These are phyloP conservation scores for Nakazawaea holstii DNA, from an alignment of 805 yeast species.

Conservation along the genomic window DNA sequence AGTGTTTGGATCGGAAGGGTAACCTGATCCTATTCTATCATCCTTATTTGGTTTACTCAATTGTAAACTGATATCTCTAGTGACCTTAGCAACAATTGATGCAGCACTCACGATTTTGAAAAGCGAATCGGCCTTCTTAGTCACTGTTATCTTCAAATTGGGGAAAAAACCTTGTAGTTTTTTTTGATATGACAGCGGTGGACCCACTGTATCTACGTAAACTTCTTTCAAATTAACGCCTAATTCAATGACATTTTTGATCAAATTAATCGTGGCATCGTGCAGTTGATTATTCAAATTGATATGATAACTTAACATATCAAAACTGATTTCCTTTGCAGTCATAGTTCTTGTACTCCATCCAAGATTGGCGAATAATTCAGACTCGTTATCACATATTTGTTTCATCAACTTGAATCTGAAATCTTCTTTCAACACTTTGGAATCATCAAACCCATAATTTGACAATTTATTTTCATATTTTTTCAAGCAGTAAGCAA, in stretches of 20 bases:
- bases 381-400: slow-evolving; percentile 43
- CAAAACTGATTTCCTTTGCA: slow-evolving; percentile 80
- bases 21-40: slow-evolving; percentile 77
- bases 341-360: slow-evolving; percentile 86
- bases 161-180: slow-evolving; percentile 74
- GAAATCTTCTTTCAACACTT: slow-evolving; percentile 68
- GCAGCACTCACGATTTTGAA: slow-evolving; percentile 94
- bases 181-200: slow-evolving; percentile 77
- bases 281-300: slow-evolving; percentile 96
- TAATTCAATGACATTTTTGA: slow-evolving; percentile 53
- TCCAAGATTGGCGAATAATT: slow-evolving; percentile 59
- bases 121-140: slow-evolving; percentile 91
- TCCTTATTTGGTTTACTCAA: slow-evolving; percentile 27
- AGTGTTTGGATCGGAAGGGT: slow-evolving; percentile 91
- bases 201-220: slow-evolving; percentile 95
- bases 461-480: slow-evolving; percentile 45
- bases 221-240: slow-evolving; percentile 67
- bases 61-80: slow-evolving; percentile 66
- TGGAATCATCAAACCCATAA: slow-evolving; percentile 91
- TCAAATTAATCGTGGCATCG: slow-evolving; percentile 81
- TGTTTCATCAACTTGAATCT: slow-evolving; percentile 57
- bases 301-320: slow-evolving; percentile 63
- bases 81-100: slow-evolving; percentile 92
- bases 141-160: slow-evolving; percentile 63
- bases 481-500: slow-evolving; percentile 64